These are phyloP conservation scores for Tuber calosporum DNA, from an alignment of 495 filamentous ascomycete genomes.

Conservation along the genomic window DNA sequence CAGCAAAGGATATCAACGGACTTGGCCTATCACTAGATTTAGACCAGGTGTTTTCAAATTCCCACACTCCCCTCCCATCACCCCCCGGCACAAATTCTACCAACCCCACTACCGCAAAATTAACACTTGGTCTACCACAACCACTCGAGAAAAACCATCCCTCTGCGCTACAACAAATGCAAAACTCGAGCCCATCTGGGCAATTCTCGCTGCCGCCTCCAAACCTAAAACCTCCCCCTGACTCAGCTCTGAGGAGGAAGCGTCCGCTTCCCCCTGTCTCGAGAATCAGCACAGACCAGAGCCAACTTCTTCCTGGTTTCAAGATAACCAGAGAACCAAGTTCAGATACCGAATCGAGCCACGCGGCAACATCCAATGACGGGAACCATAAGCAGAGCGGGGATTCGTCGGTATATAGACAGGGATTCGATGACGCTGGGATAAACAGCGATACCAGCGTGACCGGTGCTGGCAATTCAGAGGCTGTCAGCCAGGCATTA, in stretches of 20 bases:
- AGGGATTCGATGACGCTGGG: conserved; percentile 32
- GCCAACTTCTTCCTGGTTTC: conserved; percentile 38
- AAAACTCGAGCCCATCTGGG: conserved; percentile 11
- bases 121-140: conserved; percentile 18
- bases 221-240: conserved; percentile 9
- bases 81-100: conserved; percentile 22
- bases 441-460: conserved; percentile 24
- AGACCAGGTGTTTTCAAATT: conserved; percentile 22
- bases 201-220: conserved; percentile 22
- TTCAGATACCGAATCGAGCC: conserved; percentile 37
- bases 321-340: conserved; percentile 31
- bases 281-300: conserved; percentile 36
- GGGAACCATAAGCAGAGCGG: conserved; percentile 32
- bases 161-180: conserved; percentile 19
- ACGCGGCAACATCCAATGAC: conserved; percentile 33
- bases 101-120: conserved; percentile 7
- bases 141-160: conserved; percentile 20
- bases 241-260: conserved; percentile 25
- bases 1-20: conserved; percentile 20
- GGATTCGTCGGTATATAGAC: conserved; percentile 34
- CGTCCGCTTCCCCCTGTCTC: conserved; percentile 22
- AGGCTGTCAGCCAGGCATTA: conserved; percentile 55
- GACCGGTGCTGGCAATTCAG: conserved; percentile 47
- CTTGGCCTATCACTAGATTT: conserved; percentile 24
- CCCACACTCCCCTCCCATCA: conserved; percentile 23